These are phyloP conservation scores for Vitis rupestris DNA, from an alignment of 164 flowering plant genomes.

Conservation along the genomic window DNA sequence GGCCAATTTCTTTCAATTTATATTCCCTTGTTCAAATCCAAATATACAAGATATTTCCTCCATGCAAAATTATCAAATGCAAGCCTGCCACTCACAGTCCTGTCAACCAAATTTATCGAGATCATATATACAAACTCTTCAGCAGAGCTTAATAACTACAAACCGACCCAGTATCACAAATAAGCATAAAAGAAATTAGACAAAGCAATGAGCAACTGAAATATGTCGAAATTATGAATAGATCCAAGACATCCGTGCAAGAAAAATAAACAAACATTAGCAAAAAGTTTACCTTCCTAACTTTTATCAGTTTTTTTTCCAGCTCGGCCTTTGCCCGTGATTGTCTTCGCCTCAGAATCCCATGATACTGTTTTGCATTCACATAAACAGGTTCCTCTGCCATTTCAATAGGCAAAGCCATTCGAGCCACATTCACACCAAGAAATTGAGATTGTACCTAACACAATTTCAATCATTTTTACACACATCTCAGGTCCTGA, in stretches of 20 bases:
- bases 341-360: constrained; percentile 30
- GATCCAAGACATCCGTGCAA: background rate
- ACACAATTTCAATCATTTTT: background rate
- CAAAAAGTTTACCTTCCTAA: constrained; percentile 19
- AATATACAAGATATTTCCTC: too few relatives aligned
- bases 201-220: too few relatives aligned
- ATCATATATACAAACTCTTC: too few relatives aligned
- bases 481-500: background rate
- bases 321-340: constrained; percentile 33
- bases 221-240: too few relatives aligned
- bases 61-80: too few relatives aligned
- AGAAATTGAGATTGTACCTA: constrained; percentile 14
- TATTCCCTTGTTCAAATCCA: too few relatives aligned
- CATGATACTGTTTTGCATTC: constrained; percentile 38
- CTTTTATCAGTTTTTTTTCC: constrained; percentile 23
- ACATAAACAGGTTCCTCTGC: constrained; percentile 41
- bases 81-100: too few relatives aligned
- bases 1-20: too few relatives aligned
- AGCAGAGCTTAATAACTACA: too few relatives aligned
- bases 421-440: constrained; percentile 15
- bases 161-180: too few relatives aligned
- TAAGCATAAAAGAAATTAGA: too few relatives aligned
- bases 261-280: background rate
- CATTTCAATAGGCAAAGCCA: constrained; percentile 27
- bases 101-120: too few relatives aligned